Evolutionary conservation across 345 rosid species (phyloP).

Genomic region (Sapria himalayana): DNA sequence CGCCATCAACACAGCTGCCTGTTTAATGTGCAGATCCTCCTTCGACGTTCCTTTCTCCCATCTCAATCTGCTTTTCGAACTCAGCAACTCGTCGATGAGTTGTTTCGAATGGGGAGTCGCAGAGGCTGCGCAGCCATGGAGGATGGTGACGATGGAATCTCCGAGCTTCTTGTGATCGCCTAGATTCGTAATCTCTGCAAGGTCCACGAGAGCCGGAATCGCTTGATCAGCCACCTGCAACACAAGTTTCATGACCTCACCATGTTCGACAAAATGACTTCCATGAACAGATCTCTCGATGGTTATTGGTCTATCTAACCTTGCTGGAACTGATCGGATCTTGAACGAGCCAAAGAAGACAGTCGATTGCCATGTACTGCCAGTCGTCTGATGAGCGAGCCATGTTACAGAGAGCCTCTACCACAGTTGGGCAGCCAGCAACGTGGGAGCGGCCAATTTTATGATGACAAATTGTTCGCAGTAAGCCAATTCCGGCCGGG

Average conservation of each 20-base stretch:
- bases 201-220: constrained; percentile 71
- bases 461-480: constrained; percentile 90
- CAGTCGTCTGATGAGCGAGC: constrained; percentile 98
- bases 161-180: constrained; percentile 94
- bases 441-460: constrained; percentile 88
- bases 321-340: too few species aligned
- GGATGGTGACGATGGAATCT: constrained; percentile 53
- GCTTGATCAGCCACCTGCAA: constrained; percentile 49
- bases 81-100: constrained; percentile 51
- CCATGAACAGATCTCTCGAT: too few species aligned
- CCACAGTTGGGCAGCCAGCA: constrained; percentile 61
- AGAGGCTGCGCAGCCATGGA: constrained; percentile 44
- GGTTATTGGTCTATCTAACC: too few species aligned
- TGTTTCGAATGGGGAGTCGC: constrained; percentile 40
- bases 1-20: constrained; percentile 80
- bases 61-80: constrained; percentile 49
- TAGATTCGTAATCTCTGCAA: constrained; percentile 54
- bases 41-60: constrained; percentile 94
- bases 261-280: too few species aligned
- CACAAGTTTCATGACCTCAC: too few species aligned
- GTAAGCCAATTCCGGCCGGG: constrained; percentile 90
- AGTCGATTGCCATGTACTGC: constrained; percentile 97
- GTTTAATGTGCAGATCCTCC: constrained; percentile 94
- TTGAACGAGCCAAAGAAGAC: constrained; percentile 95
- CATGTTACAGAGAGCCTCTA: constrained; percentile 74